phyloP scores from a whole-genome alignment of 164 flowering plant species.

The Sedum album region DNA sequence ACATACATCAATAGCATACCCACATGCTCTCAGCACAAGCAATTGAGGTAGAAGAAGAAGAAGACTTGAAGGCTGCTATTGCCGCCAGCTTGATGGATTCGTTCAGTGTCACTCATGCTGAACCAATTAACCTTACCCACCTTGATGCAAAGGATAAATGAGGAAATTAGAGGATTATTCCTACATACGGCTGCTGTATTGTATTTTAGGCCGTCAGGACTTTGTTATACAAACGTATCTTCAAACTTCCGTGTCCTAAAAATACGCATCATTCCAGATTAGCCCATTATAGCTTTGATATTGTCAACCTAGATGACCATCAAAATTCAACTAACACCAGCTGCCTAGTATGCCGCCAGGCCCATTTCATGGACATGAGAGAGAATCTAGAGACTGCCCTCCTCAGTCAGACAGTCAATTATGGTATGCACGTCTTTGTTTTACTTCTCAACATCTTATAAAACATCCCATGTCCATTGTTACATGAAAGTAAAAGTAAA shows the following conservation, averaged over 20 bases:
- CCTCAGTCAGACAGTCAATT: not conserved
- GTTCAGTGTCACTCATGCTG: constrained; percentile 19
- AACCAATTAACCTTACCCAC: constrained; percentile 7
- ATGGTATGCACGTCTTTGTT: not conserved
- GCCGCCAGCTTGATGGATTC: constrained; percentile 80
- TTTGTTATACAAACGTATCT: not conserved
- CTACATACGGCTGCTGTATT: not conserved
- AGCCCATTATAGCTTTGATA: too few species aligned
- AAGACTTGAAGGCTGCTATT: constrained; percentile 83
- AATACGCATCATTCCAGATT: too few species aligned
- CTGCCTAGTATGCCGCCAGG: constrained; percentile 14
- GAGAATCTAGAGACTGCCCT: not conserved
- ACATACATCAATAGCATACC: constrained; percentile 13
- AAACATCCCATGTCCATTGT: too few species aligned
- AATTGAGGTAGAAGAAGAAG: constrained; percentile 51
- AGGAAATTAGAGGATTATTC: not conserved
- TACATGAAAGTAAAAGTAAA: not conserved
- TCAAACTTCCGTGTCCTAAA: not conserved
- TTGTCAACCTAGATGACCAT: too few species aligned
- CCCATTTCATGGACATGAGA: not conserved
- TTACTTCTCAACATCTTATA: too few species aligned
- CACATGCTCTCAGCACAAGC: constrained; percentile 16
- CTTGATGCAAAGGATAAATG: not conserved
- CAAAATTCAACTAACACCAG: constrained; percentile 32
- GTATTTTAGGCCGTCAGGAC: not conserved